Conservation (phyloP, 2,329 filamentous ascomycete species). For the Mycocentrospora acerina region DNA sequence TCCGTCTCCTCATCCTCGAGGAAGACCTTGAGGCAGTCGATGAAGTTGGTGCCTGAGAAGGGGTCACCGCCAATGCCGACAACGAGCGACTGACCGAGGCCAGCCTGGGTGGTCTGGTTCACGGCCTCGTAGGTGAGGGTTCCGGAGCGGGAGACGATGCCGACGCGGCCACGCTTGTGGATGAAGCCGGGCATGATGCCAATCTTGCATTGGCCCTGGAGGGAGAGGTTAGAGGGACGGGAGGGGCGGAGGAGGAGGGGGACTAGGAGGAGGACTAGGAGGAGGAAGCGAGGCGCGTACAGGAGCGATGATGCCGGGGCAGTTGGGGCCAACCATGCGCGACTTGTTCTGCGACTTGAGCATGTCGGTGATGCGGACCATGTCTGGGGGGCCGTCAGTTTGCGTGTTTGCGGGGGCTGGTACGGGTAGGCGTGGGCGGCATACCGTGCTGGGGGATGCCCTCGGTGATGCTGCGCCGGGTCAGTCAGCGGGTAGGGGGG, state of each 20-base stretch:
- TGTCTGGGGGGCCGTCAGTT: constrained; percentile 62
- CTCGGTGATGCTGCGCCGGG: constrained; percentile 73
- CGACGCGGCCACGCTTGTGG: constrained; percentile 98
- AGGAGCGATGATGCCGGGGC: constrained; percentile 91
- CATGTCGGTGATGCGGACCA: constrained; percentile 98
- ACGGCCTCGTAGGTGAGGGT: constrained; percentile 99
- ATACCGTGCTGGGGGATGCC: constrained; percentile 95
- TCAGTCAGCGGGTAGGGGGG: constrained; percentile 33
- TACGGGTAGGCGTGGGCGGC: constrained; percentile 29
- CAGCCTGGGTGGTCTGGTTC: constrained; percentile 97
- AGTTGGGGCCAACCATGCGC: constrained; percentile 94
- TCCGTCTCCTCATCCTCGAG: constrained; percentile 94
- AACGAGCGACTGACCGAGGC: constrained; percentile 95
- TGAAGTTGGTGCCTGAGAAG: constrained; percentile 99
- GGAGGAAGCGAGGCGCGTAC: too few relatives aligned
- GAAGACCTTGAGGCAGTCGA: constrained; percentile 98
- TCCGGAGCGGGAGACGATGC: constrained; percentile 96
- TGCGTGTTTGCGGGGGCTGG: background rate
- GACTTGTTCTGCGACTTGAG: constrained; percentile 98
- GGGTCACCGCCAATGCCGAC: constrained; percentile 98
- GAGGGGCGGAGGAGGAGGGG: background rate
- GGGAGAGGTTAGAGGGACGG: constrained; percentile 13
- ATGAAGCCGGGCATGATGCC: constrained; percentile 99
- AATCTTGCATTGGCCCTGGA: constrained; percentile 94
- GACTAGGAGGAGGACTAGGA: constrained; percentile 9